phyloP scores from a whole-genome alignment of 768 basidiomycete genomes.

The Tricholoma sp. region DNA sequence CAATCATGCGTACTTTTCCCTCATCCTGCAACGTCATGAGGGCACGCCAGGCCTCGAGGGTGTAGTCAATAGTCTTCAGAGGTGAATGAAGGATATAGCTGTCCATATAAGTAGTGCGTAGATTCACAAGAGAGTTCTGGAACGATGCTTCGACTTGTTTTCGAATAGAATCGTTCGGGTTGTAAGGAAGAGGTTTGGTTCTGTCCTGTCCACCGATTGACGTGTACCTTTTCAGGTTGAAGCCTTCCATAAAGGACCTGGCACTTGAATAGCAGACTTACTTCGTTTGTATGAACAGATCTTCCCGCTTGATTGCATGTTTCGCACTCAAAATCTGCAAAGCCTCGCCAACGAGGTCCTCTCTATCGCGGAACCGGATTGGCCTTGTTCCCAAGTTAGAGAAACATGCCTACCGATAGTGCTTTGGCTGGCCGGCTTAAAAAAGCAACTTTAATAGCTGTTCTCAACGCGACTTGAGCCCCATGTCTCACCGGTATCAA shows the following conservation, averaged over 20 bases:
- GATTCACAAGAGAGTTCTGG: constrained; percentile 57
- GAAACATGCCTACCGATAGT: constrained; percentile 48
- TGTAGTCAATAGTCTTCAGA: constrained; percentile 49
- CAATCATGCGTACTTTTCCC: constrained; percentile 60
- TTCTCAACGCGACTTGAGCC: not conserved
- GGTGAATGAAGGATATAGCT: constrained; percentile 79
- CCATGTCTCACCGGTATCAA: constrained; percentile 65
- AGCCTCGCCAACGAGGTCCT: constrained; percentile 78
- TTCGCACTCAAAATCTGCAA: constrained; percentile 49
- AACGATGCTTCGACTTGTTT: constrained; percentile 64
- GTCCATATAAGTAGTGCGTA: constrained; percentile 72
- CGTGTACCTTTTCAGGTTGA: constrained; percentile 52
- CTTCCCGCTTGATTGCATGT: constrained; percentile 61
- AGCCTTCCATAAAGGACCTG: not conserved
- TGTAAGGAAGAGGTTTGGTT: constrained; percentile 69
- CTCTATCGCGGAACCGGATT: constrained; percentile 33
- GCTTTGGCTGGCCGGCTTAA: constrained; percentile 66
- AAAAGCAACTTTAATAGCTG: not conserved
- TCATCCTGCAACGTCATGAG: constrained; percentile 60
- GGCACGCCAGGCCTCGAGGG: constrained; percentile 63
- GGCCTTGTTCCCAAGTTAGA: not conserved
- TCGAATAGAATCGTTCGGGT: constrained; percentile 43
- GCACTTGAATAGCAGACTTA: constrained; percentile 19
- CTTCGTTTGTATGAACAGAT: constrained; percentile 81
- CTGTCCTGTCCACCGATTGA: constrained; percentile 68